These are phyloP conservation scores for Turritis glabra DNA, from an alignment of 345 rosid genomes.

Conservation along the genomic window DNA sequence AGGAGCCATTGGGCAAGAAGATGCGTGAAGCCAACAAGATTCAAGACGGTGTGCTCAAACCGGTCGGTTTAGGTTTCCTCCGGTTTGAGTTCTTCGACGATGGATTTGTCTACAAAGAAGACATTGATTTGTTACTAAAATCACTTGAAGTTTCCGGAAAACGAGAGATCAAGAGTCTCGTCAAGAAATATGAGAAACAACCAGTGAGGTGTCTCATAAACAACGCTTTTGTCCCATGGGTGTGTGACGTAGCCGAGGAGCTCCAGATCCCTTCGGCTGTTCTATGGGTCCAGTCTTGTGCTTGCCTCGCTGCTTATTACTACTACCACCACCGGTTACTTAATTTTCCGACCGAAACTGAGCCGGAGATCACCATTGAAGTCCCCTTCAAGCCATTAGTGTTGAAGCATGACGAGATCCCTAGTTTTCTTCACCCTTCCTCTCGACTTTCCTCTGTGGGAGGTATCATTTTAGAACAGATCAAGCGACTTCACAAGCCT, in stretches of 20 bases:
- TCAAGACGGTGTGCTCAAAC: constrained; percentile 42
- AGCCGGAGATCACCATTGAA: constrained; percentile 56
- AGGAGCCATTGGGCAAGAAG: constrained; percentile 44
- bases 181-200: constrained; percentile 43
- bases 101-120: constrained; percentile 43
- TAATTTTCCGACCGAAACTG: constrained; percentile 53
- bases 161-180: constrained; percentile 44
- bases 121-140: constrained; percentile 34
- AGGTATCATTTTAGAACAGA: constrained; percentile 52
- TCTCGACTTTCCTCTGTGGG: constrained; percentile 38
- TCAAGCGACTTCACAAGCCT: constrained; percentile 52
- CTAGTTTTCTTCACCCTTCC: constrained; percentile 65
- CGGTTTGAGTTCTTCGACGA: constrained; percentile 65
- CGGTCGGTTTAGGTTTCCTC: constrained; percentile 59
- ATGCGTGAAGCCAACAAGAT: constrained; percentile 53
- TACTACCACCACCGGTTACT: constrained; percentile 50
- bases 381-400: constrained; percentile 54
- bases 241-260: constrained; percentile 61
- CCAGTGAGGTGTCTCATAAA: constrained; percentile 70
- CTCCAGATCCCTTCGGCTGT: constrained; percentile 71
- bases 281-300: constrained; percentile 91
- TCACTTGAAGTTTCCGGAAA: constrained; percentile 51
- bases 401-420: constrained; percentile 69
- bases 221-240: constrained; percentile 81
- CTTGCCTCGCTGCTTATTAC: constrained; percentile 65